Conservation (phyloP, 352 stramenopile genomes). For the Globisporangium polare region DNA sequence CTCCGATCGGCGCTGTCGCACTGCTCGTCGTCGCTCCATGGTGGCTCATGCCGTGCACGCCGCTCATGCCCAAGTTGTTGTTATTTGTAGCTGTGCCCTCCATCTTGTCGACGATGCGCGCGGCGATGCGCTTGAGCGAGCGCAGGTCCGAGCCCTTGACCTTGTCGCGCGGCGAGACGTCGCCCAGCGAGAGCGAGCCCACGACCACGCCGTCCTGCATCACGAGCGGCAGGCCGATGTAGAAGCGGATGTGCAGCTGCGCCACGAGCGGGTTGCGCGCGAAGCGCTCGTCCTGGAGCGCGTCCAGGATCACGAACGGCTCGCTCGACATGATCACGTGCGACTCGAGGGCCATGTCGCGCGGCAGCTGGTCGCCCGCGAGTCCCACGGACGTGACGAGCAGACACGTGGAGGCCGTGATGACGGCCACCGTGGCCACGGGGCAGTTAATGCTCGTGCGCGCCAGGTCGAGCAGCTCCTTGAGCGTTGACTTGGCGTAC, state of each 20-base stretch:
- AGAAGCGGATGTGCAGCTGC: constrained; percentile 73
- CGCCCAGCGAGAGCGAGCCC: constrained; percentile 64
- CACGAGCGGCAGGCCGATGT: constrained; percentile 67
- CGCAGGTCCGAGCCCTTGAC: constrained; percentile 64
- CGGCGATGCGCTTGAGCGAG: constrained; percentile 62
- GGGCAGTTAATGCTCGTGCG: constrained; percentile 62
- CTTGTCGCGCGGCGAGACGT: constrained; percentile 56
- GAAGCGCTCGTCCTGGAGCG: constrained; percentile 69
- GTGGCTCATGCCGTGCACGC: not conserved
- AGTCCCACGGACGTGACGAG: constrained; percentile 77
- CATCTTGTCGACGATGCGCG: constrained; percentile 73
- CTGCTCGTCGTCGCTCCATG: not conserved
- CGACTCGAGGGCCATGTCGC: constrained; percentile 67
- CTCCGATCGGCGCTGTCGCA: constrained; percentile 11
- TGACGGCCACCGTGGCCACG: constrained; percentile 63
- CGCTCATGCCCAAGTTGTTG: not conserved
- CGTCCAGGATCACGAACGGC: constrained; percentile 72
- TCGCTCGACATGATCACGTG: constrained; percentile 77
- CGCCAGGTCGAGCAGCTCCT: constrained; percentile 72
- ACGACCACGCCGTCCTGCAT: constrained; percentile 70
- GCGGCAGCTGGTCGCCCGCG: constrained; percentile 69
- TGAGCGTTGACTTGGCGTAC: constrained; percentile 68
- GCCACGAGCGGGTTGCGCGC: constrained; percentile 72
- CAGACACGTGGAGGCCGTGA: constrained; percentile 67
- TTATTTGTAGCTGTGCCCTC: constrained; percentile 29